Evolutionary conservation across 2,329 filamentous ascomycete species (phyloP), one percentile per base, ranked within the genome.

Genomic region (Elsinoe ampelina): DNA sequence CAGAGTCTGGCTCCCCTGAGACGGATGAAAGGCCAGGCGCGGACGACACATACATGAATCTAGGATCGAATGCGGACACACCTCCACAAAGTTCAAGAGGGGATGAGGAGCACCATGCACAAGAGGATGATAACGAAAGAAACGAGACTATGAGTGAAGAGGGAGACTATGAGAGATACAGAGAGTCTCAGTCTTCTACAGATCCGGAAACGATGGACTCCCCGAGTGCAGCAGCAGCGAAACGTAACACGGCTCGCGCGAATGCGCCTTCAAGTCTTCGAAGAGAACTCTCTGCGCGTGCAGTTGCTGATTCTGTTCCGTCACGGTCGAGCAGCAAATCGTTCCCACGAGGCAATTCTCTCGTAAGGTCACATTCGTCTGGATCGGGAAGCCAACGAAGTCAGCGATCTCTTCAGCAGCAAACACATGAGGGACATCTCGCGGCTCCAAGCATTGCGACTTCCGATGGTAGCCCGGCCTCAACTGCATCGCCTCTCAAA

Each of bases 21-120:
- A 77, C 77, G 2, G 62, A 52, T 36, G 60, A 61, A 11, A 55
- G 60, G 30, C 42, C 62, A 7, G 74, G 74, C 39, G 69, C 63
- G 10, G 74, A 77, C 63, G 74, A 77, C 59, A 77, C 74, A 17
- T 76, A 74, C 61, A 58, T 76, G 35, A 65, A 68, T 57, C 56
- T 68, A 43, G 65, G 63, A 51, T 54, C 54, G 12, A 42, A 55
- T 7, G 35, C 35, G 13, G 20, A 58, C 12, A 56, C 54, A 13
- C 30, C 54, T 36, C 42, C 54, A 35, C 42, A 38, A 13, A 48
- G 26, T 12, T n/a, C 63, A 69, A 38, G 57, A 63, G 3, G 62
- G 60, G 10, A 65, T 67, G 39, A 22, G 8, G 61, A 63, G 15
- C 62, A 57, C 10, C 48, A 56, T n/a, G 58, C 59, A 12, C 35